Conservation (phyloP, 2,329 filamentous ascomycete genomes). For the Exophiala mesophila region DNA sequence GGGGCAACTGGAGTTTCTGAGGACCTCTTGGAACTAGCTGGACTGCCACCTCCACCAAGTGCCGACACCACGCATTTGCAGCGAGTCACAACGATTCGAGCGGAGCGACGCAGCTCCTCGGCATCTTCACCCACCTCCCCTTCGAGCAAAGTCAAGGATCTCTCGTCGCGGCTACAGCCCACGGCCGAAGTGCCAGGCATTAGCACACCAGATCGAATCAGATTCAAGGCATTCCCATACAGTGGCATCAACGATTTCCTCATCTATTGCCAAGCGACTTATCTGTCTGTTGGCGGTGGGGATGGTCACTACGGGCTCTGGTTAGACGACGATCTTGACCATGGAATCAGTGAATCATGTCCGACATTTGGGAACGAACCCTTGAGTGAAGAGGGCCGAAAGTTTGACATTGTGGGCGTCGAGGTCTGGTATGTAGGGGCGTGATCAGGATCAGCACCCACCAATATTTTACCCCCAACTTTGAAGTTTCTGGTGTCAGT, state of each 20-base stretch:
- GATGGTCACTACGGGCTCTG: conserved; percentile 91
- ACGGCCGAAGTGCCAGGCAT: conserved; percentile 36
- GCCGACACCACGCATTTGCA: conserved; percentile 59
- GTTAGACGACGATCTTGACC: conserved; percentile 80
- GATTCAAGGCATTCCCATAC: conserved; percentile 97
- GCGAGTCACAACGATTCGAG: conserved; percentile 55
- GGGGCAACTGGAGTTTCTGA: conserved; percentile 23
- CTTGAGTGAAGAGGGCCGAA: conserved; percentile 84
- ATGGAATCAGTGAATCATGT: conserved; percentile 76
- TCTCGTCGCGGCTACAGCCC: conserved; percentile 22
- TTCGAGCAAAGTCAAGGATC: conserved; percentile 13
- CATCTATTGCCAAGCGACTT: conserved; percentile 84
- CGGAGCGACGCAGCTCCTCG: conserved; percentile 35
- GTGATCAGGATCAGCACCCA: too few relatives aligned
- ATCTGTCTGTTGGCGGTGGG: conserved; percentile 79
- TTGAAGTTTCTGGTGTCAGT: too few relatives aligned
- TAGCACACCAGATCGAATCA: conserved; percentile 66
- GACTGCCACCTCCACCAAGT: conserved; percentile 65
- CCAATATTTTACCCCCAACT: too few relatives aligned
- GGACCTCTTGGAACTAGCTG: conserved; percentile 46
- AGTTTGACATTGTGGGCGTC: conserved; percentile 85
- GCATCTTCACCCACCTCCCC: conserved; percentile 28
- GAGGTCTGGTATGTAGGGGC: conserved; percentile 87
- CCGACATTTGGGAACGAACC: conserved; percentile 94
- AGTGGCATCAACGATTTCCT: conserved; percentile 95